Conservation (phyloP, 192 early-diverging fungal genomes). For the Backusella parvicylindrica region DNA sequence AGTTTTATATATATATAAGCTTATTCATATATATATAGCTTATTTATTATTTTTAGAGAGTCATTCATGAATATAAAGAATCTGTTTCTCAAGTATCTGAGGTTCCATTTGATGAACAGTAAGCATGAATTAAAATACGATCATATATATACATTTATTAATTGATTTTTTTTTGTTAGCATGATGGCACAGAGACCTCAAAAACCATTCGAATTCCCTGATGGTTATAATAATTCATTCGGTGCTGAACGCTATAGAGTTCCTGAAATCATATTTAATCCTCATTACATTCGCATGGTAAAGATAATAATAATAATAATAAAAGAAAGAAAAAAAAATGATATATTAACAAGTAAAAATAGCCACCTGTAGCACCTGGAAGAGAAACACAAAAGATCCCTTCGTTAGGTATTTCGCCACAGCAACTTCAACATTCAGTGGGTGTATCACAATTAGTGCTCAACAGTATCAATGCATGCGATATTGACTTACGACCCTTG, state of each 20-base stretch:
- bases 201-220: conserved; percentile 92
- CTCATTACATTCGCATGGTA: conserved; percentile 56
- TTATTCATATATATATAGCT: neutral
- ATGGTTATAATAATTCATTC: conserved; percentile 88
- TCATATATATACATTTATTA: neutral
- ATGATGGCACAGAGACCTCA: conserved; percentile 59
- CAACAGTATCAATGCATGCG: conserved; percentile 71
- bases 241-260: conserved; percentile 75
- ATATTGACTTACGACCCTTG: conserved; percentile 83
- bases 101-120: conserved; percentile 63
- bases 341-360: neutral
- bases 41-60: conserved; percentile 41
- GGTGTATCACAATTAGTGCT: conserved; percentile 71
- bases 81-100: conserved; percentile 85
- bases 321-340: too few species aligned
- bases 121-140: conserved; percentile 23
- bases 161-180: conserved; percentile 20
- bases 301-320: neutral
- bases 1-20: neutral
- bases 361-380: conserved; percentile 1
- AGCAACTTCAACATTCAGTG: conserved; percentile 35
- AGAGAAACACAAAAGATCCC: conserved; percentile 8
- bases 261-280: conserved; percentile 90
- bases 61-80: conserved; percentile 93
- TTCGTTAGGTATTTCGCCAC: conserved; percentile 13